These are phyloP conservation scores for Carex pumila DNA, from an alignment of 176 grass and related monocot species.

Conservation along the genomic window DNA sequence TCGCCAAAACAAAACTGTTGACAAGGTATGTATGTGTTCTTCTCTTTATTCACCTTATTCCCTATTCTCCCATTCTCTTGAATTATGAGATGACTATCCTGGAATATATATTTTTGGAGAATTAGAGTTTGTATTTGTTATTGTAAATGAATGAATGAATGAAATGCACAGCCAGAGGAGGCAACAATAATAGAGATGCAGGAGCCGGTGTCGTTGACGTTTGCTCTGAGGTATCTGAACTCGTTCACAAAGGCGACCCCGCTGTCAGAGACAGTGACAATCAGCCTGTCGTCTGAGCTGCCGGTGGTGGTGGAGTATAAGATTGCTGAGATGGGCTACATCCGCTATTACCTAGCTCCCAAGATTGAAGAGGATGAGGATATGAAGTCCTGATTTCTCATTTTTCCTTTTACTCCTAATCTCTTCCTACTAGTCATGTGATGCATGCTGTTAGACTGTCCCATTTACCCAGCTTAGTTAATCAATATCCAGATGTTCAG, in stretches of 20 bases:
- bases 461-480: not conserved
- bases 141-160: not conserved
- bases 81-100: not conserved
- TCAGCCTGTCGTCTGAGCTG: slow-evolving; percentile 80
- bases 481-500: not conserved
- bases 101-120: not conserved
- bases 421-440: too few species aligned
- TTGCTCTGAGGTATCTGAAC: slow-evolving; percentile 92
- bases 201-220: slow-evolving; percentile 81
- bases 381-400: slow-evolving; percentile 44
- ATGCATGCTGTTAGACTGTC: not conserved
- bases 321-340: slow-evolving; percentile 86
- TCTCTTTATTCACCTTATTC: not conserved
- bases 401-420: not conserved
- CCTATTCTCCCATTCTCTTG: not conserved
- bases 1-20: slow-evolving; percentile 88
- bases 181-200: slow-evolving; percentile 83
- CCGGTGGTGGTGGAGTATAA: slow-evolving; percentile 93
- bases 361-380: slow-evolving; percentile 95
- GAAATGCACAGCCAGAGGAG: slow-evolving; percentile 52
- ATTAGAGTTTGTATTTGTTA: not conserved
- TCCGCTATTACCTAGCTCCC: slow-evolving; percentile 74
- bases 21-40: slow-evolving; percentile 42
- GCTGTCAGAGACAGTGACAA: slow-evolving; percentile 57
- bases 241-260: slow-evolving; percentile 90